Conservation (phyloP, 2,329 filamentous ascomycete species). For the Alternaria triticimaculans region DNA sequence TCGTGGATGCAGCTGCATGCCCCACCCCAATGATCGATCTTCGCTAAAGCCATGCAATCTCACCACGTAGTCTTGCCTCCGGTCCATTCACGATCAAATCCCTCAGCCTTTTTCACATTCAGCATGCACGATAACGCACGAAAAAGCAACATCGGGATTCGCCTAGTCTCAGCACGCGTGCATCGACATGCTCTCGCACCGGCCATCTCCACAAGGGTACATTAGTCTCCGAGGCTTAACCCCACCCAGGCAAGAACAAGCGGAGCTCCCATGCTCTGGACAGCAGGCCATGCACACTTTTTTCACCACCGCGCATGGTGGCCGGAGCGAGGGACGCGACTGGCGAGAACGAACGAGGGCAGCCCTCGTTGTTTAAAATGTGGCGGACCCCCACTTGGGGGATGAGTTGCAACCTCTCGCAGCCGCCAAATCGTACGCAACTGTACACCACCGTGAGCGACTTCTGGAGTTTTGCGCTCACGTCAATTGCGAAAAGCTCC, state of each 20-base stretch:
- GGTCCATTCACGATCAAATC: background rate
- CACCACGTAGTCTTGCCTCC: background rate
- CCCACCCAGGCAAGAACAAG: conserved; percentile 12
- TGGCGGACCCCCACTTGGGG: conserved; percentile 23
- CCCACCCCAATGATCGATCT: conserved; percentile 4
- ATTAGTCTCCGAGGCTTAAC: conserved; percentile 25
- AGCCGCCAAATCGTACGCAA: conserved; percentile 3
- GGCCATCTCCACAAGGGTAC: conserved; percentile 4
- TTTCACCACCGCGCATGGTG: conserved; percentile 19
- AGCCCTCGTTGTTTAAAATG: conserved; percentile 24
- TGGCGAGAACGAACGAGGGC: background rate
- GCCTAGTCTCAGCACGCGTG: conserved; percentile 27
- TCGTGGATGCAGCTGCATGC: background rate
- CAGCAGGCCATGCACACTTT: conserved; percentile 27
- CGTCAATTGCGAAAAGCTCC: conserved; percentile 47
- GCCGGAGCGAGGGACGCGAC: conserved; percentile 7
- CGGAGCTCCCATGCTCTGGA: conserved; percentile 15
- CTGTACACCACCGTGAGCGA: conserved; percentile 43
- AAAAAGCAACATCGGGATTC: conserved; percentile 34
- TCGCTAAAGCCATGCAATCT: background rate
- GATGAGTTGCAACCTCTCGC: conserved; percentile 6
- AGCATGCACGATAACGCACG: background rate
- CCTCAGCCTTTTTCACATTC: conserved; percentile 2
- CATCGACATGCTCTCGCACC: conserved; percentile 16
- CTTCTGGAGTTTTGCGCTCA: conserved; percentile 53